These are phyloP conservation scores for Digitaria exilis DNA, from an alignment of 202 grass and related monocot genomes.

Conservation along the genomic window DNA sequence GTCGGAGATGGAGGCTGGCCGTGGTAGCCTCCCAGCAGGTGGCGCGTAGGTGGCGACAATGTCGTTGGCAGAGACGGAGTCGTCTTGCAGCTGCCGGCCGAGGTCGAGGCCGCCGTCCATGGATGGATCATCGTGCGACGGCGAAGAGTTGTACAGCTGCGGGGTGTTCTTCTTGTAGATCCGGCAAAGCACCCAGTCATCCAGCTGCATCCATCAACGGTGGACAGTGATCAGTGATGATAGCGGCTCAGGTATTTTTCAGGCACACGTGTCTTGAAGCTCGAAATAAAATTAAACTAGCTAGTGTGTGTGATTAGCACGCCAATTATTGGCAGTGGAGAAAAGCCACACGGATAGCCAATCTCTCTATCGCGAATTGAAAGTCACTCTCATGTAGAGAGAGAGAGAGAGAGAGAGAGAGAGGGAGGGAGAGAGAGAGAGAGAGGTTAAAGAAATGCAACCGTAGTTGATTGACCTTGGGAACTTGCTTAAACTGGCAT, in stretches of 20 bases:
- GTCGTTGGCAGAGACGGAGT: slow-evolving; percentile 9
- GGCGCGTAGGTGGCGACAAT: not conserved
- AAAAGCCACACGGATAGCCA: not conserved
- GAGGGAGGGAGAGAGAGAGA: no score
- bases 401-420: no score
- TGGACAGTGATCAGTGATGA: not conserved
- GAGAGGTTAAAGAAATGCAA: slow-evolving; percentile 4
- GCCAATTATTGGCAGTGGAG: slow-evolving; percentile 16
- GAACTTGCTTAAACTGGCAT: slow-evolving; percentile 39
- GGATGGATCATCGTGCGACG: slow-evolving; percentile 11
- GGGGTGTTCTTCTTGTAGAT: slow-evolving; percentile 82
- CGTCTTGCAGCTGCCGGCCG: slow-evolving; percentile 37
- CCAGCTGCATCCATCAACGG: slow-evolving; percentile 47
- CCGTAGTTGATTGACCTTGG: not conserved
- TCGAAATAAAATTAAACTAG: not conserved
- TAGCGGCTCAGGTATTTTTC: not conserved
- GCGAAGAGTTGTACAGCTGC: slow-evolving; percentile 35
- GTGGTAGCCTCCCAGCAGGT: slow-evolving; percentile 3
- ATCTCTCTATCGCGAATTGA: not conserved
- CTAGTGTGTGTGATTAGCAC: slow-evolving; percentile 2
- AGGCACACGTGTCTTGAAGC: slow-evolving; percentile 7
- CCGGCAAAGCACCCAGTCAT: slow-evolving; percentile 87
- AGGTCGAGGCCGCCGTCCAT: slow-evolving; percentile 16
- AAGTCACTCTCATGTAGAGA: no score
- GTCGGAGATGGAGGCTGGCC: slow-evolving; percentile 55